These are phyloP conservation scores for Dendrostoma leiphaemia DNA, from an alignment of 2,329 filamentous ascomycete genomes.

Conservation along the genomic window DNA sequence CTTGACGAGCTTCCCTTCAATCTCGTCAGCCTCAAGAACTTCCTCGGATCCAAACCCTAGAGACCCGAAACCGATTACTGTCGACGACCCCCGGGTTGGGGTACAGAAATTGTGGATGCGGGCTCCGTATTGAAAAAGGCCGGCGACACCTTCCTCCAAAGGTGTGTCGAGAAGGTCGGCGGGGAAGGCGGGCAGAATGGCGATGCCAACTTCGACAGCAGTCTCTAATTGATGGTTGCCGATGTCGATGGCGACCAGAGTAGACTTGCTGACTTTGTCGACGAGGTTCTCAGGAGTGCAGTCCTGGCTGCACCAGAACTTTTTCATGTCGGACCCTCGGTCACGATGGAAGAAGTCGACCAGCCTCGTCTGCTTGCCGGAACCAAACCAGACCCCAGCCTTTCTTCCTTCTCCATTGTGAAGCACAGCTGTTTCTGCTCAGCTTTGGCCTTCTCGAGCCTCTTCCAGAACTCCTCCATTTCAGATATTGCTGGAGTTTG, in stretches of 20 bases:
- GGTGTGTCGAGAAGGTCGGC: background rate
- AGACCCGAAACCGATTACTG: background rate
- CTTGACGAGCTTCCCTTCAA: background rate
- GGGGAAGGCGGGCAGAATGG: background rate
- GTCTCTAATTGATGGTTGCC: background rate
- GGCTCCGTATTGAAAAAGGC: background rate
- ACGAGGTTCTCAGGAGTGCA: background rate
- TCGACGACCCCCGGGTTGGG: background rate
- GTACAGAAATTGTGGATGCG: background rate
- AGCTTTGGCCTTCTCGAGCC: too few species aligned
- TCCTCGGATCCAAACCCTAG: background rate
- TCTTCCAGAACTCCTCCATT: too few species aligned
- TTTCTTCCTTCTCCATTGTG: too few species aligned
- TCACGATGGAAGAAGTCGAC: too few species aligned
- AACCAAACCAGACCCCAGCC: too few species aligned
- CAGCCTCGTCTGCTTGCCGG: too few species aligned
- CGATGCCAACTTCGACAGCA: background rate
- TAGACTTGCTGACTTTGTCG: background rate
- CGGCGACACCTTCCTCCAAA: background rate
- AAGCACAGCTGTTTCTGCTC: too few species aligned
- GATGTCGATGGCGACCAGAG: background rate
- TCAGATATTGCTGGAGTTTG: too few species aligned
- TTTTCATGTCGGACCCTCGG: too few species aligned
- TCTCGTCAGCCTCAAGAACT: background rate
- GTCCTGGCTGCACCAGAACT: slow-evolving; percentile 1